Conservation (phyloP, 163 green algal species). For the Scenedesmus sp. region DNA sequence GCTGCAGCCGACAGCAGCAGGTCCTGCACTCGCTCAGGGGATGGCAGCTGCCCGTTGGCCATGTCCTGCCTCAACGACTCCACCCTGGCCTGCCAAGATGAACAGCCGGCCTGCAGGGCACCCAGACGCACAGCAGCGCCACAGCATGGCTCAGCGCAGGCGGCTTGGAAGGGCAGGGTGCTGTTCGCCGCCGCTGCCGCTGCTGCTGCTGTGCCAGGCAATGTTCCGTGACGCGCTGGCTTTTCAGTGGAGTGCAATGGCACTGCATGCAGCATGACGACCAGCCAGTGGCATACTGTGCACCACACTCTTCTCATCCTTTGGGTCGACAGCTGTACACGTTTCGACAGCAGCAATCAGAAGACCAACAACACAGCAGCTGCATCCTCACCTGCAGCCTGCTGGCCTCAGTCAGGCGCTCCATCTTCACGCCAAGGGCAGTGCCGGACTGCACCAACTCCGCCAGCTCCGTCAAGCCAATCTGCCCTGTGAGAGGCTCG, state of each 20-base stretch:
- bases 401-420: conserved; percentile 22
- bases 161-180: not conserved
- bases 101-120: conserved; percentile 16
- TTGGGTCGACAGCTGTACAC: too few relatives aligned
- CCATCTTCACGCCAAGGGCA: conserved; percentile 19
- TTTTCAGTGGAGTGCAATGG: too few relatives aligned
- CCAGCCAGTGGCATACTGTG: too few relatives aligned
- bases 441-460: conserved; percentile 26
- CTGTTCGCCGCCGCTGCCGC: too few relatives aligned
- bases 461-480: conserved; percentile 17
- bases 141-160: not conserved
- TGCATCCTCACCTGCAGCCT: conserved; percentile 37
- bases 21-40: conserved; percentile 12
- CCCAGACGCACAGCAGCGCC: not conserved
- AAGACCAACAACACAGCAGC: not conserved
- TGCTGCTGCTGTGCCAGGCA: too few relatives aligned
- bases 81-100: conserved; percentile 4
- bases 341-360: too few relatives aligned
- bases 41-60: conserved; percentile 17
- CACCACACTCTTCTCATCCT: too few relatives aligned
- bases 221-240: too few relatives aligned
- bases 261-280: too few relatives aligned
- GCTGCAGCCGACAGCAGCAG: conserved; percentile 41
- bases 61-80: conserved; percentile 45
- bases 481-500: not conserved